Percentiles rank a stretch among this genome's conserved stretches.
phyloP scores from a whole-genome alignment of 1,284 basidiomycete genomes.

The Phellinidium pouzarii region DNA sequence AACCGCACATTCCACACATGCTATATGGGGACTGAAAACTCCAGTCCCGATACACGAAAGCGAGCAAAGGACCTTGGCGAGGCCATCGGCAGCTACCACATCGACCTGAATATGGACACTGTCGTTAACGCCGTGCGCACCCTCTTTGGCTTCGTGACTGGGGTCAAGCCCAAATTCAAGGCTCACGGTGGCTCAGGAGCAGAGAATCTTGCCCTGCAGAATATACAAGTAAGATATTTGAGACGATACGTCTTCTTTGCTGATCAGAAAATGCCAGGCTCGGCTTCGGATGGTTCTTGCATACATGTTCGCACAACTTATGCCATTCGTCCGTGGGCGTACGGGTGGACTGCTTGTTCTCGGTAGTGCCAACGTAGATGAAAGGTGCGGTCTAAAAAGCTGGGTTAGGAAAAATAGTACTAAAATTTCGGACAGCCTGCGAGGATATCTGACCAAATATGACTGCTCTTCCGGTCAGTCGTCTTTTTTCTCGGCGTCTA shows the following conservation, averaged over 20 bases:
- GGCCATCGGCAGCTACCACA: constrained; percentile 92
- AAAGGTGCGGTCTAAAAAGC: constrained; percentile 52
- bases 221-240: constrained; percentile 73
- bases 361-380: constrained; percentile 97
- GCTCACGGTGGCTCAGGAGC: constrained; percentile 82
- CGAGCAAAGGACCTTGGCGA: constrained; percentile 83
- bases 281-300: constrained; percentile 93
- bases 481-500: background rate
- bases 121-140: constrained; percentile 79
- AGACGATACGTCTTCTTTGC: background rate
- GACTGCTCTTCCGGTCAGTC: constrained; percentile 78
- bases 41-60: constrained; percentile 77
- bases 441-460: constrained; percentile 98
- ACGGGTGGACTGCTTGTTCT: constrained; percentile 87
- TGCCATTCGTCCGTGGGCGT: constrained; percentile 88
- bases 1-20: constrained; percentile 92
- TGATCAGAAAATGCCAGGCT: constrained; percentile 44
- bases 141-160: constrained; percentile 83
- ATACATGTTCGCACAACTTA: constrained; percentile 93
- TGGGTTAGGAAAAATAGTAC: background rate
- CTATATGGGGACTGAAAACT: constrained; percentile 99
- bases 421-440: constrained; percentile 47
- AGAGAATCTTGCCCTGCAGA: constrained; percentile 96
- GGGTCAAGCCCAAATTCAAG: constrained; percentile 76
- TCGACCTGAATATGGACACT: constrained; percentile 94